Percentiles rank a stretch among this genome's conserved stretches.
Conservation (phyloP, 1,284 basidiomycete species). For the Ustilago bromivora region DNA sequence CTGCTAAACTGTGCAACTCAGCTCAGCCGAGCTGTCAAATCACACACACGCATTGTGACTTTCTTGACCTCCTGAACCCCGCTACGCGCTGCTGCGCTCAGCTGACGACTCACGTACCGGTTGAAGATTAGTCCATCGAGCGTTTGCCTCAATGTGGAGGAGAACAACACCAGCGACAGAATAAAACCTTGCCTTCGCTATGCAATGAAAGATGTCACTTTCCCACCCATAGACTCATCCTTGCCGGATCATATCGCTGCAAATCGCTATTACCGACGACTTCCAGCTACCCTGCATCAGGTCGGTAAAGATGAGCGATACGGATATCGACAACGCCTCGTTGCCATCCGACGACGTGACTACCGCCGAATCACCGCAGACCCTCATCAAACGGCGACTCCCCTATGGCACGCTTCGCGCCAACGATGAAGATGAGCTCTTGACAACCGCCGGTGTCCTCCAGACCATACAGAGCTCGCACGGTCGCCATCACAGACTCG, state of each 20-base stretch:
- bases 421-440: conserved; percentile 17
- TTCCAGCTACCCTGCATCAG: not conserved
- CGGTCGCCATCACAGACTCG: conserved; percentile 24
- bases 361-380: too few species aligned
- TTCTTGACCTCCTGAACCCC: too few species aligned
- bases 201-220: too few species aligned
- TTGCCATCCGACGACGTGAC: conserved; percentile 17
- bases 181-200: too few species aligned
- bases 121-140: too few species aligned
- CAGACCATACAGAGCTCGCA: not conserved
- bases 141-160: too few species aligned
- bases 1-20: not conserved
- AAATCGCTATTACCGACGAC: not conserved
- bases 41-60: too few species aligned
- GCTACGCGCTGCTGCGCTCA: too few species aligned
- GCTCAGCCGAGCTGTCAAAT: conserved; percentile 20
- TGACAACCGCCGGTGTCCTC: not conserved
- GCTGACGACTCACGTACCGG: too few species aligned
- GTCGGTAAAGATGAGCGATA: conserved; percentile 9
- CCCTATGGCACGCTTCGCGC: conserved; percentile 27
- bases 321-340: conserved; percentile 23
- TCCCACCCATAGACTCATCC: too few species aligned
- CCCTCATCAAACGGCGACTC: not conserved
- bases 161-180: too few species aligned
- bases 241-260: not conserved